These are phyloP conservation scores for Chlorella sp. DNA, from an alignment of 139 green algal genomes.

Conservation along the genomic window DNA sequence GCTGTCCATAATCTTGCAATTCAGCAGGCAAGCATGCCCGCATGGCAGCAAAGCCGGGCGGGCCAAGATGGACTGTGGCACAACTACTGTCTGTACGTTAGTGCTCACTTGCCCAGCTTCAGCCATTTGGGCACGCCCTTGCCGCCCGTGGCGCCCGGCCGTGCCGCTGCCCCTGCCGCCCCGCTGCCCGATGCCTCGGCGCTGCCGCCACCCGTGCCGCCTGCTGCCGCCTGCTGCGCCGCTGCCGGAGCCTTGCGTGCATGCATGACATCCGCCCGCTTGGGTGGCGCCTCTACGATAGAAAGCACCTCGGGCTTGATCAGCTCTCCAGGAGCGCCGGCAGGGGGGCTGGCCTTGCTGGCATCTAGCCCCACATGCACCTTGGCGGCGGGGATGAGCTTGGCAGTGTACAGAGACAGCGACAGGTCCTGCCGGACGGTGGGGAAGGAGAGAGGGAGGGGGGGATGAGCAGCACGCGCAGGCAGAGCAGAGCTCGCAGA, in stretches of 20 bases:
- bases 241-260: too few species aligned
- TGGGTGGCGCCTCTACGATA: conserved; percentile 26
- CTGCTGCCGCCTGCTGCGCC: not conserved
- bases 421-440: not conserved
- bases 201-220: not conserved
- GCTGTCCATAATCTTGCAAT: too few species aligned
- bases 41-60: too few species aligned
- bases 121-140: conserved; percentile 50
- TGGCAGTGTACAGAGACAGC: conserved; percentile 40
- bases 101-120: conserved; percentile 39
- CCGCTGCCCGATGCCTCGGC: not conserved
- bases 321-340: not conserved
- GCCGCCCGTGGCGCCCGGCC: not conserved
- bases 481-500: too few species aligned
- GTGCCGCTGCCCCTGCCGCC: not conserved
- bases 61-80: too few species aligned
- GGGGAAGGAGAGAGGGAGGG: too few species aligned
- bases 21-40: too few species aligned
- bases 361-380: conserved; percentile 38
- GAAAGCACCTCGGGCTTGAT: conserved; percentile 38
- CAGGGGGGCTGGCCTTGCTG: not conserved
- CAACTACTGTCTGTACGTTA: too few species aligned
- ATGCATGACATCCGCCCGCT: not conserved
- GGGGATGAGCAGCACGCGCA: too few species aligned
- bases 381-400: conserved; percentile 50